Evolutionary conservation across 805 yeast species (phyloP).

Genomic region (Metschnikowia continentalis): DNA sequence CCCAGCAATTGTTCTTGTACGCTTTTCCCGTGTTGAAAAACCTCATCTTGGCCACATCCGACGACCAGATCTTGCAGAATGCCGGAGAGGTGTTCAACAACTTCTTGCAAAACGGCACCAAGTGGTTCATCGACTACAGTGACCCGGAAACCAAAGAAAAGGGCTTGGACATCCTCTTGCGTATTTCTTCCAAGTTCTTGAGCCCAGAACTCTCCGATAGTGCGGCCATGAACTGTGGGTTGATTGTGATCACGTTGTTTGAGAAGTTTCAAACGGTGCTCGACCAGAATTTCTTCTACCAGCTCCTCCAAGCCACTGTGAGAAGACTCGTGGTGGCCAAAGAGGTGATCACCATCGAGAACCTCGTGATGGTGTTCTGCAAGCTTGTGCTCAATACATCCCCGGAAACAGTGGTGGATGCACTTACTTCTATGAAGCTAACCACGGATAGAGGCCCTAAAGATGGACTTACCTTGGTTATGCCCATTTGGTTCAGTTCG

Average conservation of each 20-base stretch:
- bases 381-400: slow-evolving; percentile 56
- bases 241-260: slow-evolving; percentile 56
- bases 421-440: slow-evolving; percentile 42
- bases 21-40: slow-evolving; percentile 42
- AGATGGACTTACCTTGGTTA: slow-evolving; percentile 50
- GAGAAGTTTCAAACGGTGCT: slow-evolving; percentile 44
- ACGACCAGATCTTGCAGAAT: slow-evolving; percentile 72
- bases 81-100: slow-evolving; percentile 72
- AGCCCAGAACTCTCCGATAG: slow-evolving; percentile 70
- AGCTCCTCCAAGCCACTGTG: slow-evolving; percentile 72
- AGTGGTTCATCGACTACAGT: slow-evolving; percentile 27
- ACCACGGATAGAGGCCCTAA: slow-evolving; percentile 19
- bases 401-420: slow-evolving; percentile 58
- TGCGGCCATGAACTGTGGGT: slow-evolving; percentile 77
- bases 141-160: slow-evolving; percentile 32
- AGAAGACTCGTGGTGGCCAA: slow-evolving; percentile 60
- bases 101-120: slow-evolving; percentile 44
- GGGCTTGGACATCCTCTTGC: slow-evolving; percentile 56
- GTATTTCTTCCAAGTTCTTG: slow-evolving; percentile 63
- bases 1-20: slow-evolving; percentile 37
- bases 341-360: slow-evolving; percentile 71
- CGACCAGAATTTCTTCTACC: slow-evolving; percentile 39
- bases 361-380: slow-evolving; percentile 71
- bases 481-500: slow-evolving; percentile 79
- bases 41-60: slow-evolving; percentile 47